A percentile compares a stretch with the other conserved stretches of the same genome.
Conservation (phyloP, 148 eudicot species). For the Spergularia marina region DNA sequence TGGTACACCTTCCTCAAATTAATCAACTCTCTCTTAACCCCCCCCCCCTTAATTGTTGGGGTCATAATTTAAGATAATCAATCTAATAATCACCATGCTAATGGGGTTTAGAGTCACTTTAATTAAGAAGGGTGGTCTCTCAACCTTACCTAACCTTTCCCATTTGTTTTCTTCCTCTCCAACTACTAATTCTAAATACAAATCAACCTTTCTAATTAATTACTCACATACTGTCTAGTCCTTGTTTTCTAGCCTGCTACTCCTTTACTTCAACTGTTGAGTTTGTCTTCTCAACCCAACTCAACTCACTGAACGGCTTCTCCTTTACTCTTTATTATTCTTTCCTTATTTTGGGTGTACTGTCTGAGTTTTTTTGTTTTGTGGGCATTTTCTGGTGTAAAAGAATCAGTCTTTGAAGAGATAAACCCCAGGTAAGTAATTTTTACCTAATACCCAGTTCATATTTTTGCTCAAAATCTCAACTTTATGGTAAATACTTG, state of each 20-base stretch:
- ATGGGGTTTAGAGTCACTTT: neutral
- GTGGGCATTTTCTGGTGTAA: constrained; percentile 1
- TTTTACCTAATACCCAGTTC: neutral
- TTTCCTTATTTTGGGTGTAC: neutral
- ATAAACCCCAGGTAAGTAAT: neutral
- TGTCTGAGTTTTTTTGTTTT: neutral
- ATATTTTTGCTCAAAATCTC: neutral
- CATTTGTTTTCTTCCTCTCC: constrained; percentile 17
- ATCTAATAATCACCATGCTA: neutral
- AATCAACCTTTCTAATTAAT: constrained; percentile 12
- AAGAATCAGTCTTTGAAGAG: constrained; percentile 15
- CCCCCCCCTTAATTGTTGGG: neutral
- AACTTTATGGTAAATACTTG: neutral
- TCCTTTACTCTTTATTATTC: neutral
- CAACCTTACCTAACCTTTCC: neutral
- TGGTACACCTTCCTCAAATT: no score
- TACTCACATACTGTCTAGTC: constrained; percentile 1
- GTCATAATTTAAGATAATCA: neutral
- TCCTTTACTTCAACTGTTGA: constrained; percentile 22
- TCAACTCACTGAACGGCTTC: neutral
- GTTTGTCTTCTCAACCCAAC: constrained; percentile 1
- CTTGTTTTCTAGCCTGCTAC: constrained; percentile 6
- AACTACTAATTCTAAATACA: neutral
- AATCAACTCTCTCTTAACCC: neutral
- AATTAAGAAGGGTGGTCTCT: neutral